phyloP scores from a whole-genome alignment of 2,329 filamentous ascomycete species.

The Fusarium subglutinans region DNA sequence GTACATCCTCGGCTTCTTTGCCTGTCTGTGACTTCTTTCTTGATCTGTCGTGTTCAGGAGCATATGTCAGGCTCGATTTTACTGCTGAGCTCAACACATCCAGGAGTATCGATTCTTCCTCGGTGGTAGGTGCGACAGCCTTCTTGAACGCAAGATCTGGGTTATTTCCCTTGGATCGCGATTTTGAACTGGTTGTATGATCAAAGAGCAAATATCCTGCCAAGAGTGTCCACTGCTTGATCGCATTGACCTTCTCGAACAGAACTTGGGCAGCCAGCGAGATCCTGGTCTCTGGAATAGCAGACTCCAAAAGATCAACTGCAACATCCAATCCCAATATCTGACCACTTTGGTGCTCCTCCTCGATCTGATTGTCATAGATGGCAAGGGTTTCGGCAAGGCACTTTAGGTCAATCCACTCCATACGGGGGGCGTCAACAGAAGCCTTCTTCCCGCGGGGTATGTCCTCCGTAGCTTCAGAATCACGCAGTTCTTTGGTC shows the following conservation, averaged over 20 bases:
- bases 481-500: conserved; percentile 84
- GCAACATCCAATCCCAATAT: conserved; percentile 60
- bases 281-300: conserved; percentile 80
- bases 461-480: conserved; percentile 76
- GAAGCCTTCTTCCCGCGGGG: conserved; percentile 78
- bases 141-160: conserved; percentile 72
- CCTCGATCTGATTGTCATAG: conserved; percentile 78
- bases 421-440: conserved; percentile 76
- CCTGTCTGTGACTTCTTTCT: conserved; percentile 67
- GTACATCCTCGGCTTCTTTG: conserved; percentile 64
- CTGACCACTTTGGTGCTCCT: conserved; percentile 62
- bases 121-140: conserved; percentile 75
- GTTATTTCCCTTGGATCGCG: conserved; percentile 59
- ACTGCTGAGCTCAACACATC: conserved; percentile 88
- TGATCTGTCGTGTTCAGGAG: conserved; percentile 70
- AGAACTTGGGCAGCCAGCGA: conserved; percentile 86
- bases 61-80: conserved; percentile 74
- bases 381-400: conserved; percentile 83
- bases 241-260: conserved; percentile 81
- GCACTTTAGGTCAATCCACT: conserved; percentile 93
- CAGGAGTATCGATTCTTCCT: conserved; percentile 85
- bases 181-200: conserved; percentile 73
- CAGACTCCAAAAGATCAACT: conserved; percentile 67
- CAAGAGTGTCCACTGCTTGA: conserved; percentile 87
- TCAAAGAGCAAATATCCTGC: conserved; percentile 93